Evolutionary conservation across 2,329 filamentous ascomycete genomes (phyloP), one percentile per base, ranked within the genome.

Genomic region (Epichloe sp.): DNA sequence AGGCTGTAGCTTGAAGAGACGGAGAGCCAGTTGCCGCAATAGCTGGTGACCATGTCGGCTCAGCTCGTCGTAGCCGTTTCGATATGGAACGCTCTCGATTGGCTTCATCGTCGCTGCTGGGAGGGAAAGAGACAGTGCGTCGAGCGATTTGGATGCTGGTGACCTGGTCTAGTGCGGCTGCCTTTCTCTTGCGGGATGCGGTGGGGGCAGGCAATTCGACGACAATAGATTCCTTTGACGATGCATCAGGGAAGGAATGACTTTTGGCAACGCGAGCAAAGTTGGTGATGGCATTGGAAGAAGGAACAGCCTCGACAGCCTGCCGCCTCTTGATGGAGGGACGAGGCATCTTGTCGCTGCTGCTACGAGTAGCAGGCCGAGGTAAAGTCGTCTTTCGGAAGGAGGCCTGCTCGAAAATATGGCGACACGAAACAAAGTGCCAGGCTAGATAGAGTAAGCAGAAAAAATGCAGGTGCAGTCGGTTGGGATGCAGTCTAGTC

Each of bases 181-280:
- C 64, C 59, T 70, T 75, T 55, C 65, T 62, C 57, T 73, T 71
- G 56, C 62, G 65, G 14, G 67, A 60, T 8, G 57, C 44, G 44
- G 40, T 21, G 23, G 52, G 48, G 52, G 60, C 43, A 37, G 58
- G 49, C 47, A 66, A 62, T 38, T 62, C 57, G 26, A 58, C 54
- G 52, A 58, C 51, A 47, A 57, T 53, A 21, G 57, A 57, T 26
- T 71, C 69, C 56, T 73, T 71, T 36, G 59, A 43, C 8, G 65
- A 57, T n/a, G 52, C 41, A 43, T 62, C 60, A 15, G 54, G 53
- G 19, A 59, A 55, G 17, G 54, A 51, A 19, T 63, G 57, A 21
- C 60, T 59, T 62, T 78, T 78, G 36, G 73, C 75, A 46, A 77
- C 62, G 49, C 73, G 74, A 44, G 69, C 58, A 58, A 76, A 77